Conservation (phyloP, 2,329 filamentous ascomycete genomes). For the Zymoseptoria ardabiliae region DNA sequence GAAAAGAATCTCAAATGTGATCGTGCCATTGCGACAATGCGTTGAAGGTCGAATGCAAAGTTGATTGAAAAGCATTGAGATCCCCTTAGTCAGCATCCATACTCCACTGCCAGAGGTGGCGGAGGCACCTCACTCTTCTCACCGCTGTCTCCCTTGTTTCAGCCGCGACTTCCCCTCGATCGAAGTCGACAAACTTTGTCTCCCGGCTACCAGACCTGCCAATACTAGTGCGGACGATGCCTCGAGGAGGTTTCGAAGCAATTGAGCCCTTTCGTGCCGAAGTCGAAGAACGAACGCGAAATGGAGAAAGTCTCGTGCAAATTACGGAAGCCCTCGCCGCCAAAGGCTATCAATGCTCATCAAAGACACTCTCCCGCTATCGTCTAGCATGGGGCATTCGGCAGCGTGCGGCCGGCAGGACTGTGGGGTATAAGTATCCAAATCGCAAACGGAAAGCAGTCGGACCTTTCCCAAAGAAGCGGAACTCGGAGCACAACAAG, state of each 20-base stretch:
- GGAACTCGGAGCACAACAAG: conserved; percentile 14
- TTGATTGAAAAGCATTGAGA: no score
- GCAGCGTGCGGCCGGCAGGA: conserved; percentile 13
- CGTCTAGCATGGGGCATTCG: conserved; percentile 21
- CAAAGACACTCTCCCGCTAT: conserved; percentile 19
- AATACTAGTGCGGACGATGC: not conserved
- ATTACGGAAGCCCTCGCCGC: conserved; percentile 16
- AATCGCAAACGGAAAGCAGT: conserved; percentile 4
- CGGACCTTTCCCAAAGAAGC: conserved; percentile 4
- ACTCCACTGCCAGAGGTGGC: no score
- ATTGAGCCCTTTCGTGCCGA: conserved; percentile 14
- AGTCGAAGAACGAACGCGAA: conserved; percentile 14
- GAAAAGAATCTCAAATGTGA: no score
- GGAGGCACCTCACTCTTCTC: not conserved
- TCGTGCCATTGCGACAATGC: no score
- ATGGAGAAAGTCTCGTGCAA: conserved; percentile 20
- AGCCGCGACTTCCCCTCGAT: not conserved
- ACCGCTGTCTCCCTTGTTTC: not conserved
- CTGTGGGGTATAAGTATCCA: conserved; percentile 1
- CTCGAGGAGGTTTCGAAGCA: not conserved
- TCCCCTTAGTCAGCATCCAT: not conserved
- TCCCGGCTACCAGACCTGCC: not conserved
- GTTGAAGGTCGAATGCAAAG: no score
- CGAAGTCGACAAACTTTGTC: not conserved
- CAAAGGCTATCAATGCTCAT: conserved; percentile 14